phyloP scores from a whole-genome alignment of 306 rosid species.

The Dalbergia cochinchinensis region DNA sequence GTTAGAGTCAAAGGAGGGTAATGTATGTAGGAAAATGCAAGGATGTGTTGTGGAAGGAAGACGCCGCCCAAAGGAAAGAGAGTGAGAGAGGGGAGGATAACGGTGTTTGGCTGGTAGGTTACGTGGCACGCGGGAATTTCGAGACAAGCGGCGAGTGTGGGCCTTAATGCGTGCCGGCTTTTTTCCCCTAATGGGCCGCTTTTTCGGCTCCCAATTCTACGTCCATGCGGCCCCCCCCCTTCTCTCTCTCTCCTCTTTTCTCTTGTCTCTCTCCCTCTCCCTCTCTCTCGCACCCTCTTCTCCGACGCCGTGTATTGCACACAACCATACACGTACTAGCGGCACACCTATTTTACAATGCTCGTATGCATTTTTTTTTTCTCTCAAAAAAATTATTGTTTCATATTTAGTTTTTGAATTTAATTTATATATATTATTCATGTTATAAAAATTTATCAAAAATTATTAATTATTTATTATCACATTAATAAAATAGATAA shows the following conservation, averaged over 20 bases:
- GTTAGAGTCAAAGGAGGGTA: conserved; percentile 45
- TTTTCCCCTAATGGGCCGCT: conserved; percentile 41
- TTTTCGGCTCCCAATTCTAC: conserved; percentile 37
- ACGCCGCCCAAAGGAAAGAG: conserved; percentile 58
- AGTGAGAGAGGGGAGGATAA: conserved; percentile 28
- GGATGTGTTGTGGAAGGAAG: conserved; percentile 30
- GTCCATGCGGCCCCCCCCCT: neutral
- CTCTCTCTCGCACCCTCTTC: neutral
- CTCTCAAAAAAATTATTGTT: no score
- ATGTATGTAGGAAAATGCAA: neutral
- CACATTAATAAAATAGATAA: no score
- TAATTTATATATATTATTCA: no score
- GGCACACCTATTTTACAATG: no score
- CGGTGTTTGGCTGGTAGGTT: conserved; percentile 36
- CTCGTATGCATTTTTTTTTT: no score
- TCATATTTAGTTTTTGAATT: no score
- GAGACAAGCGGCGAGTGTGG: conserved; percentile 55
- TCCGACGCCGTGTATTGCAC: conserved; percentile 1
- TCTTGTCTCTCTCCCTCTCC: neutral
- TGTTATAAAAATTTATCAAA: no score
- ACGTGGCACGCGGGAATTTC: conserved; percentile 66
- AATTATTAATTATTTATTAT: no score
- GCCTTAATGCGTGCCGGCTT: conserved; percentile 54
- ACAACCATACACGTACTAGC: neutral
- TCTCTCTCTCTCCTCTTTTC: neutral